Base-by-base conservation (phyloP, 192 early-diverging fungal species). In the Coemansia sp. region DNA sequence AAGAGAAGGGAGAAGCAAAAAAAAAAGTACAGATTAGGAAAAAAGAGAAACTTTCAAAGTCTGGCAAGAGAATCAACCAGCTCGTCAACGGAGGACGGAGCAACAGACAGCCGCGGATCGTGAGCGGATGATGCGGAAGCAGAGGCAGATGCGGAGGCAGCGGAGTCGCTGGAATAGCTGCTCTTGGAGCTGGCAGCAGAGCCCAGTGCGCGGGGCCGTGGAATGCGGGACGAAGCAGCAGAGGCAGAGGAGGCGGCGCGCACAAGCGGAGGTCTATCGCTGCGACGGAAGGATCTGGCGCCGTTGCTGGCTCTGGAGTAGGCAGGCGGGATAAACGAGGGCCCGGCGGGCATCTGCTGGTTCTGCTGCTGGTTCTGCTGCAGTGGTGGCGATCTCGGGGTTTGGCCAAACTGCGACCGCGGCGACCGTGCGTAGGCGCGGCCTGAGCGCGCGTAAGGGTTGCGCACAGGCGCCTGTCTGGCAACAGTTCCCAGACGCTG, bases 161-260 rank as follows among this genome's bases (percentile, higher is more conserved):
- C 20, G 4, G 42, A n/a, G 54, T 45, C 46, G 0, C 16, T n/a
- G 54, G 22, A 14, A 17, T 40, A 44, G 64, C 40, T 41, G 54
- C 38, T 20, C 20, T 22, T 66, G 64, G 53, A 44, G 41, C 12
- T 56, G 64, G 51, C 32, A 7, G 50, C 46, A n/a, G 61, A 50
- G 17, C 42, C 58, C n/a, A 60, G 57, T 2, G 65, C 59, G 16
- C 50, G 65, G n/a, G 72, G 66, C 40, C 67, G 40, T 3, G 72
- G 72, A 43, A 74, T 74, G 20, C 72, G 72, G 37, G 72, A 68
- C 2, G 66, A 61, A 25, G 50, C 65, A 19, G 25, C 42, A n/a
- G 11, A 12, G 9, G 42, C n/a, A 17, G 61, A 32, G 2, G 32
- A 32, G 32, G 32, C 32, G 32, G 32, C 4, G 32, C 32, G 32